These are phyloP conservation scores for Entomortierella lignicola DNA, from an alignment of 192 early-diverging fungal genomes.

Conservation along the genomic window DNA sequence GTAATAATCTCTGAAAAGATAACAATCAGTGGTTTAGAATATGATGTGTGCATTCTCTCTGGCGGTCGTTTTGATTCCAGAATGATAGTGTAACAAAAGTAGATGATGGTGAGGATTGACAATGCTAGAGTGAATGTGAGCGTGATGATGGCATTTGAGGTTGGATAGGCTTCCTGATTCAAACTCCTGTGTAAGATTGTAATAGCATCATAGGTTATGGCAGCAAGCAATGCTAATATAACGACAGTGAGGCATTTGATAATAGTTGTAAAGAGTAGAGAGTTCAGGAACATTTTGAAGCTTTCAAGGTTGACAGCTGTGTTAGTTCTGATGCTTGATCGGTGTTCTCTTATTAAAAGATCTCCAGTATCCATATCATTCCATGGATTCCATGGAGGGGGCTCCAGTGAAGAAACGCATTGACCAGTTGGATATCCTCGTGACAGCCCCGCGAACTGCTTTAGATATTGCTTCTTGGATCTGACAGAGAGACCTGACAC, in stretches of 20 bases:
- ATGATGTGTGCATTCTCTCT: constrained; percentile 24
- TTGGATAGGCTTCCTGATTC: background rate
- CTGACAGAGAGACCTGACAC: background rate
- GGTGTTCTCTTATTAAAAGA: background rate
- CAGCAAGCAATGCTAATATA: constrained; percentile 8
- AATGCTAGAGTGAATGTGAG: constrained; percentile 19
- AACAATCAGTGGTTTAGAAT: constrained; percentile 35
- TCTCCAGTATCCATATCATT: constrained; percentile 13
- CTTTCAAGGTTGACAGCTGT: constrained; percentile 26
- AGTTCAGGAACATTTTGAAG: constrained; percentile 28
- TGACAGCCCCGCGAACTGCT: constrained; percentile 6
- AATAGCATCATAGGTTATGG: constrained; percentile 20
- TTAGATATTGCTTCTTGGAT: constrained; percentile 12
- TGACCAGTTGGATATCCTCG: constrained; percentile 35
- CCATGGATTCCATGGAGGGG: constrained; percentile 21
- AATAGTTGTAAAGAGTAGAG: constrained; percentile 37
- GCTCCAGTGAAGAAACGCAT: constrained; percentile 21
- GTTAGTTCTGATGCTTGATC: constrained; percentile 18
- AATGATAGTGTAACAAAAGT: constrained; percentile 36
- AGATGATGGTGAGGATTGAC: constrained; percentile 25
- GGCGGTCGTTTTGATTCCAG: constrained; percentile 24
- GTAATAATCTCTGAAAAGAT: constrained; percentile 40
- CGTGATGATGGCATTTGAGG: constrained; percentile 18
- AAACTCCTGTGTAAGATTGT: background rate
- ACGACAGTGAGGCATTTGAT: constrained; percentile 26